These are phyloP conservation scores for Monilinia fructigena DNA, from an alignment of 2,329 filamentous ascomycete species.

Conservation along the genomic window DNA sequence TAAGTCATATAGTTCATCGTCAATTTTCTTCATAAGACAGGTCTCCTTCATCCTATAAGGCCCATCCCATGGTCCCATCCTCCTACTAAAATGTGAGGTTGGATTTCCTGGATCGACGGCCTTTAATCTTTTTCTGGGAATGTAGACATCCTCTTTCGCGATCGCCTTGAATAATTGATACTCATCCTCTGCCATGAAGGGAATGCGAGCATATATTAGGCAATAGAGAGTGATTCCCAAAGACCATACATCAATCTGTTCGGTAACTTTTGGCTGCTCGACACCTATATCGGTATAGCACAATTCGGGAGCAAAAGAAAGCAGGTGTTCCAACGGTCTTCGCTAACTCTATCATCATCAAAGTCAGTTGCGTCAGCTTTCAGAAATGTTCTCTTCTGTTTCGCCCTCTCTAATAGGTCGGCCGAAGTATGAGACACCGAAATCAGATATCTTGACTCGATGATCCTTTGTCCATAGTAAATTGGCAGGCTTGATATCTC, in stretches of 20 bases:
- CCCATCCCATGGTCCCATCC: constrained; percentile 46
- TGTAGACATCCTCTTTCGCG: constrained; percentile 87
- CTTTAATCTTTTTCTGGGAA: constrained; percentile 77
- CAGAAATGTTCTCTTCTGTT: constrained; percentile 68
- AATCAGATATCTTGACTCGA: constrained; percentile 96
- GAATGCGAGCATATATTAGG: constrained; percentile 88
- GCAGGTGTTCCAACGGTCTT: constrained; percentile 97
- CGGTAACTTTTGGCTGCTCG: constrained; percentile 75
- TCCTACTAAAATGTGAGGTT: constrained; percentile 55
- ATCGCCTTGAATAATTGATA: constrained; percentile 91
- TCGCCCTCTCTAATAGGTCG: constrained; percentile 82
- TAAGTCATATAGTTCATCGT: constrained; percentile 76
- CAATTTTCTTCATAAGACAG: constrained; percentile 80
- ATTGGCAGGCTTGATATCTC: constrained; percentile 87
- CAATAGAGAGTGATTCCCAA: constrained; percentile 95
- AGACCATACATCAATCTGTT: constrained; percentile 96
- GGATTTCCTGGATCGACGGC: constrained; percentile 64
- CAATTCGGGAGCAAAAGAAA: constrained; percentile 95
- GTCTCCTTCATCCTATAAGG: constrained; percentile 76
- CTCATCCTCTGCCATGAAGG: constrained; percentile 88
- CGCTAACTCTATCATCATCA: constrained; percentile 89
- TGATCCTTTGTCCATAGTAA: constrained; percentile 82
- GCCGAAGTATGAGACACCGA: constrained; percentile 96
- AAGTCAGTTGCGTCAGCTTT: constrained; percentile 81
- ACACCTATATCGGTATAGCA: constrained; percentile 79